These are phyloP conservation scores for Styphnolobium japonicum DNA, from an alignment of 306 rosid species.

Conservation along the genomic window DNA sequence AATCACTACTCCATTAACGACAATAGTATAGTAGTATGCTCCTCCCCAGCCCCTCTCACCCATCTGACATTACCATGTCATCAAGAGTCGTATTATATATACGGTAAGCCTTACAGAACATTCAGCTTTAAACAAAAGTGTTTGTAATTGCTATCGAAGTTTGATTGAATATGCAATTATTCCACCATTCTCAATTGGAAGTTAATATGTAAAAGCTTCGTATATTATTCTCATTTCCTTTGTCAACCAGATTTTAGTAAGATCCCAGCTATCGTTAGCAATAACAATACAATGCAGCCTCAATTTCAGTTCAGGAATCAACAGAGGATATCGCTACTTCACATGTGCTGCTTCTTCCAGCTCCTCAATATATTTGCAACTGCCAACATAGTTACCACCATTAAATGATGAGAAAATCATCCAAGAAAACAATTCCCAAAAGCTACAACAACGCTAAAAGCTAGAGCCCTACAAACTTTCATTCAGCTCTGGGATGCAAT, in stretches of 20 bases:
- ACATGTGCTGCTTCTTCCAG: not conserved
- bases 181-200: not conserved
- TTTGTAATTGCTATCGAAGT: too few species aligned
- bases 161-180: too few species aligned
- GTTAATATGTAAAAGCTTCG: too few species aligned
- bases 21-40: too few species aligned
- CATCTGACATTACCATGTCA: too few species aligned
- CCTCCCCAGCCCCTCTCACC: too few species aligned
- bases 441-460: not conserved
- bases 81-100: too few species aligned
- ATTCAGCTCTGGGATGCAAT: conserved; percentile 14
- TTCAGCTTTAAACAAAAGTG: too few species aligned
- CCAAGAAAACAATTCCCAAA: not conserved
- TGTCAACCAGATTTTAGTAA: not conserved
- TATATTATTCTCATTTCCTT: not conserved
- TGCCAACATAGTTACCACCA: not conserved
- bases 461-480: conserved; percentile 6
- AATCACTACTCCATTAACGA: too few species aligned
- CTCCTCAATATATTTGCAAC: not conserved
- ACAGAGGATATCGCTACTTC: not conserved
- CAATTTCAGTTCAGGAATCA: too few species aligned
- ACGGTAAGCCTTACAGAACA: too few species aligned
- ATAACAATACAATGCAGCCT: not conserved
- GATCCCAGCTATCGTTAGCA: not conserved
- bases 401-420: not conserved